Base-by-base conservation (phyloP, 1,284 basidiomycete genomes). In the Apiotrichum gracile region DNA sequence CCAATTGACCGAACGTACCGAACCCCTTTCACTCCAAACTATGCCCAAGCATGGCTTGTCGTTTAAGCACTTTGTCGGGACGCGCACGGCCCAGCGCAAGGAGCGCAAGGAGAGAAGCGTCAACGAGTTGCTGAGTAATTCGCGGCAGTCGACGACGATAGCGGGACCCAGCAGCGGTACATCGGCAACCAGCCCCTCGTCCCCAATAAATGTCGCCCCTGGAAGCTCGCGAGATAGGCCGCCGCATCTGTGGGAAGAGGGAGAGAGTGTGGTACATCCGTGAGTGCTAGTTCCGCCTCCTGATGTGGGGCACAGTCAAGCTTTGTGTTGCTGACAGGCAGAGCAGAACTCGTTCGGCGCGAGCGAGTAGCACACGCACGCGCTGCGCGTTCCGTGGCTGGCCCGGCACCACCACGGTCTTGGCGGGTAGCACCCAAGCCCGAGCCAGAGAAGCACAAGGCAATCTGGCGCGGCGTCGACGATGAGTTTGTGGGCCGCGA, bases 1-100 rank as follows among this genome's bases (percentile, higher is more conserved):
- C n/a, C n/a, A n/a, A n/a, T n/a, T n/a, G n/a, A n/a, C n/a, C n/a
- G n/a, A n/a, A n/a, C n/a, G n/a, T n/a, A n/a, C n/a, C n/a, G n/a
- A n/a, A 24, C 25, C 19, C 19, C 8, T 13, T 31, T 2, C 31
- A 27, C 34, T 21, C 5, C 19, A 43, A 16, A 33, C 41, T n/a
- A 53, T 72, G 70, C 69, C 70, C 17, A 72, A 69, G 55, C 70
- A 72, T 61, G 60, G 64, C 14, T 63, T 63, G 6, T 63, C 63
- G 14, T 72, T 70, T 66, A 72, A 70, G 46, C 66, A 72, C 38
- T 65, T 72, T 27, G 22, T 59, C 24, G 57, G 57, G 22, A 57
- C 42, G 58, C 62, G 41, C 58, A 42, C 46, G 21, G 24, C 4
- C 1, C 41, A 35, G 50, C 35, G n/a, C 4, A 5, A 10, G 33